Evolutionary conservation across 2,329 filamentous ascomycete genomes (phyloP).

Genomic region (Ophioceras dolichostomum): DNA sequence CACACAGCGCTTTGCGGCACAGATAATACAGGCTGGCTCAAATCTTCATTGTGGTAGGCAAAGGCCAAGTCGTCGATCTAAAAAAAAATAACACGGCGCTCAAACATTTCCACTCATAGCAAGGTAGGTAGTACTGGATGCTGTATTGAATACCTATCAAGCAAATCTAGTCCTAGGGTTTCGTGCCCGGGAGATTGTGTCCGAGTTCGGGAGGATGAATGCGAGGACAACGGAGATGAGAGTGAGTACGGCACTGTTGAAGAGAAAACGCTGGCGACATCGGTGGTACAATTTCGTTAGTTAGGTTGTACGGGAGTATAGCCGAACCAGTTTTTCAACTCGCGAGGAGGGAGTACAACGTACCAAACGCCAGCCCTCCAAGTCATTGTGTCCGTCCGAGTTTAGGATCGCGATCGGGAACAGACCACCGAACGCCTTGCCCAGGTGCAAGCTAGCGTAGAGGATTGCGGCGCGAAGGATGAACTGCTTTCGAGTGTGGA

Average conservation of each 20-base stretch:
- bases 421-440: constrained; percentile 22
- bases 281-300: not conserved
- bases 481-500: constrained; percentile 25
- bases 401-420: constrained; percentile 19
- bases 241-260: constrained; percentile 13
- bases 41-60: too few species aligned
- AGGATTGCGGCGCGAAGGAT: constrained; percentile 20
- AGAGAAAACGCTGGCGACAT: constrained; percentile 14
- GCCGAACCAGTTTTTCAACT: too few species aligned
- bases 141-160: too few species aligned
- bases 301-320: not conserved
- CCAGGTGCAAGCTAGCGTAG: constrained; percentile 17
- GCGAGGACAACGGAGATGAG: constrained; percentile 8
- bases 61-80: too few species aligned
- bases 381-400: constrained; percentile 12
- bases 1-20: too few species aligned
- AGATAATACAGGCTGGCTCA: too few species aligned
- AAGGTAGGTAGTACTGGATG: too few species aligned
- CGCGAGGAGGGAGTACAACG: too few species aligned
- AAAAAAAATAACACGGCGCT: not conserved
- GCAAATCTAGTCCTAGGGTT: too few species aligned
- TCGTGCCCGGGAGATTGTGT: too few species aligned
- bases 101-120: too few species aligned
- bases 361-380: constrained; percentile 17
- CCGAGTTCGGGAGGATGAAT: constrained; percentile 12